Conservation (phyloP, 1,284 basidiomycete species). For the Volvariella volvacea region DNA sequence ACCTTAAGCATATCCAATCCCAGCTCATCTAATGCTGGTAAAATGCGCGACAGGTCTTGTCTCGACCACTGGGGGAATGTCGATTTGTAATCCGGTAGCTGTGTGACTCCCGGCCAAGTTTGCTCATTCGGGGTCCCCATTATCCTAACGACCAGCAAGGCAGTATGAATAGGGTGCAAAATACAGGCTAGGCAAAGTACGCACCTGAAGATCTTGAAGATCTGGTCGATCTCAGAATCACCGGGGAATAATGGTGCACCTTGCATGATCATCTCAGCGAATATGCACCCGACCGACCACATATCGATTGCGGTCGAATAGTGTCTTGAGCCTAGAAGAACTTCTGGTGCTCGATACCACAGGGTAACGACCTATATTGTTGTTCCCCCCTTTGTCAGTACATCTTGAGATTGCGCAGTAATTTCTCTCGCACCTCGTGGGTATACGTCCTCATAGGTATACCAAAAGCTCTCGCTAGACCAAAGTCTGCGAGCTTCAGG, state of each 20-base stretch:
- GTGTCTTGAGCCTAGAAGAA: slow-evolving; percentile 90
- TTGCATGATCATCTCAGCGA: slow-evolving; percentile 88
- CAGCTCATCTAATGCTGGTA: slow-evolving; percentile 62
- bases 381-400: slow-evolving; percentile 4
- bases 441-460: slow-evolving; percentile 98
- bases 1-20: slow-evolving; percentile 80
- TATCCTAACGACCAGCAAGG: slow-evolving; percentile 42
- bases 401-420: neutral
- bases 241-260: slow-evolving; percentile 93
- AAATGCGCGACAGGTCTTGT: slow-evolving; percentile 61
- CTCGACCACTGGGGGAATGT: slow-evolving; percentile 93
- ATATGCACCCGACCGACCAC: slow-evolving; percentile 97
- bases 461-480: slow-evolving; percentile 93
- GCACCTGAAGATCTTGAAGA: slow-evolving; percentile 97
- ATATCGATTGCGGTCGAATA: slow-evolving; percentile 98
- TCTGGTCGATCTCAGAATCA: slow-evolving; percentile 99
- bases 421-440: slow-evolving; percentile 78
- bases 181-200: slow-evolving; percentile 11
- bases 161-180: neutral
- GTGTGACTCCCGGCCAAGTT: slow-evolving; percentile 86
- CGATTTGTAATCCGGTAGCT: slow-evolving; percentile 92
- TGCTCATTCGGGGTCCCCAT: slow-evolving; percentile 95
- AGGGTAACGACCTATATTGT: slow-evolving; percentile 93
- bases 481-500: slow-evolving; percentile 95
- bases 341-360: slow-evolving; percentile 98